Evolutionary conservation across 2,329 filamentous ascomycete species (phyloP).

Genomic region (Colletotrichum sp.): DNA sequence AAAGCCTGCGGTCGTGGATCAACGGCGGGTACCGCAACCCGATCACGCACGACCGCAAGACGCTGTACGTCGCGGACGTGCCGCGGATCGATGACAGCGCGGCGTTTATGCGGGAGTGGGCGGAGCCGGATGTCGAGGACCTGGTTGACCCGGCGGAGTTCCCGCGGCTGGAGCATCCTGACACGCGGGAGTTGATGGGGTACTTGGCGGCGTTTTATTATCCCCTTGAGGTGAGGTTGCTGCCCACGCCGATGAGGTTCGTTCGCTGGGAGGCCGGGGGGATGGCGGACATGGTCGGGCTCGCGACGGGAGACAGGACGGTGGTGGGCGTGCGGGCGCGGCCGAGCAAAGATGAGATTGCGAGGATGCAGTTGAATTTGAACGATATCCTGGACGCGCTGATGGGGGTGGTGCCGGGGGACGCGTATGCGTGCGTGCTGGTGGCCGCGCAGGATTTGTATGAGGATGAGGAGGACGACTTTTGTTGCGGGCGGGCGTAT

Average conservation of each 20-base stretch:
- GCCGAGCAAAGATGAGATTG: conserved; percentile 48
- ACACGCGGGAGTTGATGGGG: conserved; percentile 31
- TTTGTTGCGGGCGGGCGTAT: conserved; percentile 70
- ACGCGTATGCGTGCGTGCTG: conserved; percentile 65
- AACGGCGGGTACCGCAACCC: conserved; percentile 51
- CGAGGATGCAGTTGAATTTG: conserved; percentile 60
- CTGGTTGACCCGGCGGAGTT: background rate
- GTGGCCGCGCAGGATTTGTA: conserved; percentile 68
- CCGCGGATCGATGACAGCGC: conserved; percentile 45
- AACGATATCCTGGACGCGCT: conserved; percentile 65
- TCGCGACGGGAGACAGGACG: conserved; percentile 40
- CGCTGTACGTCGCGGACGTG: conserved; percentile 57
- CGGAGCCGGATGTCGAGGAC: conserved; percentile 26
- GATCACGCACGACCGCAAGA: conserved; percentile 48
- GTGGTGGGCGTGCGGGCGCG: conserved; percentile 59
- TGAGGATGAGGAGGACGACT: conserved; percentile 69
- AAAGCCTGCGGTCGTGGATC: conserved; percentile 59
- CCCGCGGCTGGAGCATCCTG: conserved; percentile 27
- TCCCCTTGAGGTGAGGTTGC: conserved; percentile 52
- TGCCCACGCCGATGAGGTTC: conserved; percentile 48
- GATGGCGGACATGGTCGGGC: conserved; percentile 42
- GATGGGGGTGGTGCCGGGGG: conserved; percentile 55
- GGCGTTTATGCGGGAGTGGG: conserved; percentile 48
- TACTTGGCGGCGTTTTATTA: conserved; percentile 57
- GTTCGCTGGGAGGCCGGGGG: conserved; percentile 47